phyloP scores from a whole-genome alignment of 192 early-diverging fungal genomes.

The Glomus cerebriforme region DNA sequence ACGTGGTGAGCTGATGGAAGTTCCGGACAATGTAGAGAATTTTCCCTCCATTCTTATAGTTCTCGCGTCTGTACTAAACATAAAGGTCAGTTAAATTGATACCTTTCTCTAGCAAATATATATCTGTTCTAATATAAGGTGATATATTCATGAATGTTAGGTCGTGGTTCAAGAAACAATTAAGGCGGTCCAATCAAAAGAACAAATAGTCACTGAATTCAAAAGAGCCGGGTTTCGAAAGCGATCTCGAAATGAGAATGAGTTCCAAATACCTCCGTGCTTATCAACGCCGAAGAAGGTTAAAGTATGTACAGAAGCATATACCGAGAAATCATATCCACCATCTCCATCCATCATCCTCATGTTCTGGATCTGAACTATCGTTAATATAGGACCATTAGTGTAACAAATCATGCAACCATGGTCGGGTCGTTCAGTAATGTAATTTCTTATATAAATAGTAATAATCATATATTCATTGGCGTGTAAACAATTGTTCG shows the following conservation, averaged over 20 bases:
- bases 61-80: not conserved
- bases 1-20: not conserved
- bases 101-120: not conserved
- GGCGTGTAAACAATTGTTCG: too few species aligned
- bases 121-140: not conserved
- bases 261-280: not conserved
- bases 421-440: too few species aligned
- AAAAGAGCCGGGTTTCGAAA: constrained; percentile 18
- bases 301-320: not conserved
- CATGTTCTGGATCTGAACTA: not conserved
- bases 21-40: not conserved
- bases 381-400: not conserved
- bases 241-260: constrained; percentile 9
- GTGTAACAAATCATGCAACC: too few species aligned
- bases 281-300: constrained; percentile 11
- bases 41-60: not conserved
- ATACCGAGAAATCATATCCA: constrained; percentile 12
- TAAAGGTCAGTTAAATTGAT: not conserved
- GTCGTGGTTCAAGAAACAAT: not conserved
- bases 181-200: not conserved
- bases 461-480: too few species aligned
- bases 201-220: not conserved
- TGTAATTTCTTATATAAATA: too few species aligned
- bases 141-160: constrained; percentile 12
- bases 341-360: constrained; percentile 8